Evolutionary conservation across 2,329 filamentous ascomycete species (phyloP), one percentile per base, ranked within the genome.

Genomic region (Trichoderma koningii): DNA sequence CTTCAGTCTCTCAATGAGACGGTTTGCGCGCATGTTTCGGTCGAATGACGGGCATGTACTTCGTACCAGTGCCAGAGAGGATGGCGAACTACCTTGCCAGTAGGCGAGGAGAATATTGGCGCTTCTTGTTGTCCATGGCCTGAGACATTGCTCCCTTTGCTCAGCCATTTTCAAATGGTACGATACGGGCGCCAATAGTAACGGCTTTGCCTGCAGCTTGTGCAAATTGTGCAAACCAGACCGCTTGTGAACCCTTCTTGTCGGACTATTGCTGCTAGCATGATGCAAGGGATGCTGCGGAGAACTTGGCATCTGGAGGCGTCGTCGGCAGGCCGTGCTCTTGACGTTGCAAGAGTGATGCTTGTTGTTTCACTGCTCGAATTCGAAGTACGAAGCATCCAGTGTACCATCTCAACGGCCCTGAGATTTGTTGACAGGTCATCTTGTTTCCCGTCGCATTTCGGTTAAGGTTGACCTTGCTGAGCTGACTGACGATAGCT

Each of bases 111-210:
- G n/a, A 53, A 53, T 26, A 26, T 21, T 42, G n/a, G 41, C 52
- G 15, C 9, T 59, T 38, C 41, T 59, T 50, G 38, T 63, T 26
- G 50, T 19, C 38, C 41, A 44, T 47, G 5, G 28, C 53, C 63
- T 60, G 63, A 65, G 50, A 65, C 63, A 60, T 45, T 53, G 38
- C 17, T 65, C 55, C 63, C 63, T 65, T 52, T 55, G 23, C 21
- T 59, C 48, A 62, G 60, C 60, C 42, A 38, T 44, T 21, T 26
- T 17, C 34, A 41, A 50, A 50, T 38, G 26, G 30, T 41, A 41
- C 17, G 56, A 38, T 38, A 38, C 12, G 34, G 34, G 34, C 3
- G 34, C 34, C 34, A 38, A 38, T 38, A 38, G 34, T 14, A 38
- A 14, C 34, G 34, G 12, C 34, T 14, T 5, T 14, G 34, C 34